A percentile compares a stretch with the other conserved stretches of the same genome.
phyloP scores from a whole-genome alignment of 139 green algal genomes.

The Mychonastes homosphaera region DNA sequence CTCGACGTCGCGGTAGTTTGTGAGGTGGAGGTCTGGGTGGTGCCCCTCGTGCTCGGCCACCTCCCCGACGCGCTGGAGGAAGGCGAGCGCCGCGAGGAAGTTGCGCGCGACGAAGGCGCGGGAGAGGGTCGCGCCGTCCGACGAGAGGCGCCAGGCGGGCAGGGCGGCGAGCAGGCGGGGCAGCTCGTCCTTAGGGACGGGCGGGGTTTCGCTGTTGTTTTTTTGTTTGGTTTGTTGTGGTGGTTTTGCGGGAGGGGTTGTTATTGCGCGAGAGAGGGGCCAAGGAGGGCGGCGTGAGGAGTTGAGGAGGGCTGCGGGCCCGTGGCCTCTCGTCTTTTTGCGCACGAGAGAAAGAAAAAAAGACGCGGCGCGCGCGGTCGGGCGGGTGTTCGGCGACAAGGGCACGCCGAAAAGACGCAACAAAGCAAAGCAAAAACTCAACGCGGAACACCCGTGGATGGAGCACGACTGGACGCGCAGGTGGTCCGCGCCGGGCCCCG shows the following conservation, averaged over 20 bases:
- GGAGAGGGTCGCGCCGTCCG: constrained; percentile 19
- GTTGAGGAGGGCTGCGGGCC: background rate
- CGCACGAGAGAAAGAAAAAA: background rate
- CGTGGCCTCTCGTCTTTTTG: background rate
- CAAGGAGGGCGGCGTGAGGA: background rate
- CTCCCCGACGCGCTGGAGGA: constrained; percentile 47
- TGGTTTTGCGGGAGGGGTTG: too few relatives aligned
- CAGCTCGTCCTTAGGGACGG: constrained; percentile 28
- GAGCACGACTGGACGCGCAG: too few relatives aligned
- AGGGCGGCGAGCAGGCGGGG: constrained; percentile 25
- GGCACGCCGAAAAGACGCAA: too few relatives aligned
- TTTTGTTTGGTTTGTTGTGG: too few relatives aligned
- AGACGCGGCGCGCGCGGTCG: background rate
- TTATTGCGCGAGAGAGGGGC: too few relatives aligned
- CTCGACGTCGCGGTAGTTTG: constrained; percentile 46
- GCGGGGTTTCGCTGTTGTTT: constrained; percentile 42
- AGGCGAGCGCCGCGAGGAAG: constrained; percentile 51
- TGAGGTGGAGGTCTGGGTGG: constrained; percentile 66
- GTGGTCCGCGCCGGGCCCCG: too few relatives aligned
- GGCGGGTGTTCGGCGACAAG: too few relatives aligned
- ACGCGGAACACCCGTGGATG: too few relatives aligned
- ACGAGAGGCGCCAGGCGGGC: constrained; percentile 34
- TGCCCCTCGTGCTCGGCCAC: constrained; percentile 62
- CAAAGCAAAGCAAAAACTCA: too few relatives aligned
- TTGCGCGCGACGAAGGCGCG: constrained; percentile 44